Evolutionary conservation across 495 filamentous ascomycete species (phyloP).

Genomic region (Lophiostoma macrostomum): DNA sequence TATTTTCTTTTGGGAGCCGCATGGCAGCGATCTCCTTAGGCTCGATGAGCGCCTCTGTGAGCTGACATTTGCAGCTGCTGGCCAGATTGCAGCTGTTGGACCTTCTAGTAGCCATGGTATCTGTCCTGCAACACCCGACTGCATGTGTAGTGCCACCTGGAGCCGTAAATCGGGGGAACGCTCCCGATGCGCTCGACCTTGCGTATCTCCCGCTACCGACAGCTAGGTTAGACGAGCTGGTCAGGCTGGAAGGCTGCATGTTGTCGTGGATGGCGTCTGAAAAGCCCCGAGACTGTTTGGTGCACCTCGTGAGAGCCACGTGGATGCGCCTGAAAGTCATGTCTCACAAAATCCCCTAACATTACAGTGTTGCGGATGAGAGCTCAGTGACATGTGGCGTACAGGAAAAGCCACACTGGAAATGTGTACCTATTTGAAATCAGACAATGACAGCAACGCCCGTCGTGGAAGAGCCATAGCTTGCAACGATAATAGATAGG

Average conservation of each 20-base stretch:
- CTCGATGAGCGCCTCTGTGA: constrained; percentile 3
- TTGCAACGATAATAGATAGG: not conserved
- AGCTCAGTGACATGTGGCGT: too few species aligned
- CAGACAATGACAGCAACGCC: not conserved
- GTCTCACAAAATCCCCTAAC: too few species aligned
- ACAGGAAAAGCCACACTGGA: too few species aligned
- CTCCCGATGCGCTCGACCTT: too few species aligned
- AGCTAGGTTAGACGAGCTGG: too few species aligned
- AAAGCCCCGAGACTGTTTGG: not conserved
- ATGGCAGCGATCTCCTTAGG: not conserved
- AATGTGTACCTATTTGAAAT: too few species aligned
- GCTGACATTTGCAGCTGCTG: constrained; percentile 1
- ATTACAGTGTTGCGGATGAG: too few species aligned
- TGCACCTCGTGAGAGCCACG: not conserved
- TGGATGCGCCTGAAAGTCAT: not conserved
- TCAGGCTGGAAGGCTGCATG: too few species aligned
- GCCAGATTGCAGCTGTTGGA: not conserved
- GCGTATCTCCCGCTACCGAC: too few species aligned
- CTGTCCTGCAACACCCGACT: not conserved
- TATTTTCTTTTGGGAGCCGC: not conserved
- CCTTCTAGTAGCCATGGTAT: not conserved
- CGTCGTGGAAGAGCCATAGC: not conserved
- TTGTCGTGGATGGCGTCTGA: not conserved
- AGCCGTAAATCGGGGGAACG: too few species aligned
- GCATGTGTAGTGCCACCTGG: not conserved